A percentile compares a stretch with the other conserved stretches of the same genome.
phyloP scores from a whole-genome alignment of 1,284 basidiomycete species.

The Mycena citricolor region DNA sequence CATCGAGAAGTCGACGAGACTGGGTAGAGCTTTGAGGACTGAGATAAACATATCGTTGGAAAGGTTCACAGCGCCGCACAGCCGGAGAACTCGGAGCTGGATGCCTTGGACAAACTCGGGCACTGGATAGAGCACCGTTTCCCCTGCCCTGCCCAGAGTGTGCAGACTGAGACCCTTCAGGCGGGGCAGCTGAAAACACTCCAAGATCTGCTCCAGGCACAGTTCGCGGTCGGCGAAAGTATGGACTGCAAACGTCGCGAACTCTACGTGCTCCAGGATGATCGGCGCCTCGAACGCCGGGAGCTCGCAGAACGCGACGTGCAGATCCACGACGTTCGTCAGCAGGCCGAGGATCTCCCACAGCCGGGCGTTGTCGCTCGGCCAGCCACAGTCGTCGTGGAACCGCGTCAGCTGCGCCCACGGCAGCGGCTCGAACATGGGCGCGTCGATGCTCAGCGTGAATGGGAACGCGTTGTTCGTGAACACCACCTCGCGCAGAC shows the following conservation, averaged over 20 bases:
- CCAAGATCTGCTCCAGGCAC: neutral
- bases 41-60: conserved; percentile 4
- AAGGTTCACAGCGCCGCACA: conserved; percentile 5
- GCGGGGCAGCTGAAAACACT: neutral
- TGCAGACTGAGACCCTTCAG: conserved; percentile 8
- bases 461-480: neutral
- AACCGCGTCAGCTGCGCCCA: conserved; percentile 8
- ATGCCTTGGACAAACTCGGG: neutral
- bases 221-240: neutral
- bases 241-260: conserved; percentile 1
- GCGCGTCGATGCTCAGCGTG: neutral
- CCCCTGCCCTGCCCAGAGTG: neutral
- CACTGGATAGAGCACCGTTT: neutral
- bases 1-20: conserved; percentile 4
- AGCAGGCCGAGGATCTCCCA: conserved; percentile 2
- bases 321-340: conserved; percentile 1
- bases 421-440: neutral
- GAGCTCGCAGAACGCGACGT: neutral
- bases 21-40: conserved; percentile 5
- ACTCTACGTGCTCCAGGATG: conserved; percentile 1
- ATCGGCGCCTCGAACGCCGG: too few species aligned
- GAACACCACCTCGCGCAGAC: conserved; percentile 1
- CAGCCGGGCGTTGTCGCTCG: neutral
- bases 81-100: conserved; percentile 4
- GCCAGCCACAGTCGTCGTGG: conserved; percentile 6